Percentiles rank a stretch among this genome's conserved stretches.
These are phyloP conservation scores for Populus simonii DNA, from an alignment of 345 rosid genomes.

Conservation along the genomic window DNA sequence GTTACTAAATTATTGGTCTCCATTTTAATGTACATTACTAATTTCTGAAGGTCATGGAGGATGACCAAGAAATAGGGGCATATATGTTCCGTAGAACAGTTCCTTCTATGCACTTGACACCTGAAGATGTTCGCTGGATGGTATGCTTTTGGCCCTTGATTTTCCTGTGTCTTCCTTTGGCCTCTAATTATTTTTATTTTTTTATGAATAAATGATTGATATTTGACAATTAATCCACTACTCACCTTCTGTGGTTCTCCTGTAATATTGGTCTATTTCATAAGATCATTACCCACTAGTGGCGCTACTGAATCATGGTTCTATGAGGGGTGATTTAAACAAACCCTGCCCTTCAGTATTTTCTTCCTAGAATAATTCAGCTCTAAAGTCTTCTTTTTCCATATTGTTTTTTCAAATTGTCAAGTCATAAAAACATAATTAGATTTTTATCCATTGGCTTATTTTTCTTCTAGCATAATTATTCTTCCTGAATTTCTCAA, in stretches of 20 bases:
- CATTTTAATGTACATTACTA: constrained; percentile 10
- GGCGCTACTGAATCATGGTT: not conserved
- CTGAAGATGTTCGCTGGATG: constrained; percentile 98
- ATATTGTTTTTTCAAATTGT: not conserved
- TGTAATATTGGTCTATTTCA: not conserved
- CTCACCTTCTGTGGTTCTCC: not conserved
- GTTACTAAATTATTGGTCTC: constrained; percentile 3
- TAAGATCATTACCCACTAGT: not conserved
- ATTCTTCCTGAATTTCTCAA: not conserved
- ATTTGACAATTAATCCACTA: not conserved
- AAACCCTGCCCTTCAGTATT: not conserved
- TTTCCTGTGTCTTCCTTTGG: not conserved
- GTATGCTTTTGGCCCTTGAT: constrained; percentile 37
- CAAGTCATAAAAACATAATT: not conserved
- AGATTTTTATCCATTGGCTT: not conserved
- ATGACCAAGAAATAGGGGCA: constrained; percentile 83
- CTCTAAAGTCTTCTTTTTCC: not conserved
- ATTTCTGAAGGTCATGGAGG: constrained; percentile 80
- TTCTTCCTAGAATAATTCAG: not conserved
- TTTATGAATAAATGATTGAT: not conserved
- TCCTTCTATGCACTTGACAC: constrained; percentile 76
- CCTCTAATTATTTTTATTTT: not conserved
- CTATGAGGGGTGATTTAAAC: not conserved
- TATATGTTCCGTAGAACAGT: constrained; percentile 97
- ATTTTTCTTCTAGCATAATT: not conserved